These are phyloP conservation scores for Podaxis sp. DNA, from an alignment of 768 basidiomycete genomes.

Conservation along the genomic window DNA sequence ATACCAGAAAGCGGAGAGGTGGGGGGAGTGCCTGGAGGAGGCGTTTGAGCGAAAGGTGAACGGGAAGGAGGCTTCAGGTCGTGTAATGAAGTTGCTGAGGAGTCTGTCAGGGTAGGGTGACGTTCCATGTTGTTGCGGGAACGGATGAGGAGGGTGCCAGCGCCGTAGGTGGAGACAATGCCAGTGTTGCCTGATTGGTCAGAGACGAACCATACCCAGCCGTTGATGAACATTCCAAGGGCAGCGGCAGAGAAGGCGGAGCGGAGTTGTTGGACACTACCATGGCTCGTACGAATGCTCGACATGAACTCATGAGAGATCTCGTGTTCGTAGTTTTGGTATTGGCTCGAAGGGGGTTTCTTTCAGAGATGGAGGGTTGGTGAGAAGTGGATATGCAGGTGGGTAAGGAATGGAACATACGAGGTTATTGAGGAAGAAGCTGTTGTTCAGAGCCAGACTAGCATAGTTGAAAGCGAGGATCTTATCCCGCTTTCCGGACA, in stretches of 20 bases:
- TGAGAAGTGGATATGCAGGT: not conserved
- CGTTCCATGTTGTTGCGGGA: slow-evolving; percentile 40
- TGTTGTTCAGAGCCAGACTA: slow-evolving; percentile 89
- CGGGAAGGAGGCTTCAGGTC: slow-evolving; percentile 17
- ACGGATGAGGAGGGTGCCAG: slow-evolving; percentile 83
- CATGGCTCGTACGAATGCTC: slow-evolving; percentile 52
- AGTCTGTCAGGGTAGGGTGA: slow-evolving; percentile 16
- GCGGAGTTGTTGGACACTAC: slow-evolving; percentile 66
- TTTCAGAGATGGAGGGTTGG: slow-evolving; percentile 23
- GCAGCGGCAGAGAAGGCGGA: slow-evolving; percentile 76
- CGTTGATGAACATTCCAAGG: slow-evolving; percentile 74
- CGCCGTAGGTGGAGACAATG: slow-evolving; percentile 83
- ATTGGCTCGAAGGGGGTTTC: slow-evolving; percentile 40
- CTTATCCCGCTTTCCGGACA: slow-evolving; percentile 55
- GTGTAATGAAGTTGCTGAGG: slow-evolving; percentile 17
- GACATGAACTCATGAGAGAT: slow-evolving; percentile 33
- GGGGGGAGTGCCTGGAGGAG: slow-evolving; percentile 31
- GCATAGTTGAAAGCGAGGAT: slow-evolving; percentile 88
- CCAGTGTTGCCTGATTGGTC: slow-evolving; percentile 61
- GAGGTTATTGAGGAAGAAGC: slow-evolving; percentile 86
- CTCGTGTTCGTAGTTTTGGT: slow-evolving; percentile 35
- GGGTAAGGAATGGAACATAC: slow-evolving; percentile 48
- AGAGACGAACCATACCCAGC: slow-evolving; percentile 87
- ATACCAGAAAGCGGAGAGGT: slow-evolving; percentile 46
- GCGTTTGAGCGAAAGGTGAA: slow-evolving; percentile 22